Conservation (phyloP, 1,284 basidiomycete genomes). For the Boletus albobrunnescens region DNA sequence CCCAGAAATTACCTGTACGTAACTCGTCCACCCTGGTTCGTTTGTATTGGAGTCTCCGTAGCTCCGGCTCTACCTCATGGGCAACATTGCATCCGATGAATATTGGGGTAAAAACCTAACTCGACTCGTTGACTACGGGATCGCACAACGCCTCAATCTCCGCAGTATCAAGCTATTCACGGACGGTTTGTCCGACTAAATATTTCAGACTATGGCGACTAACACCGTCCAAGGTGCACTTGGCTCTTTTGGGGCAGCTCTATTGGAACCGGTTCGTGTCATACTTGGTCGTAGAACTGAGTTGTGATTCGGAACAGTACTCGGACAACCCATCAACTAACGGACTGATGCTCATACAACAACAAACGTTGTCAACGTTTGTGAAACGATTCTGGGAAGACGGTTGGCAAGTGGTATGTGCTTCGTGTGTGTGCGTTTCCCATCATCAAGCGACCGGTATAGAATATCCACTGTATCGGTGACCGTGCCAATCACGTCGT, state of each 20-base stretch:
- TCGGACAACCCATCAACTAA: constrained; percentile 67
- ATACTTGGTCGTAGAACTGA: neutral
- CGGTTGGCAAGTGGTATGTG: constrained; percentile 69
- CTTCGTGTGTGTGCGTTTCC: neutral
- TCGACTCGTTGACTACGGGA: constrained; percentile 58
- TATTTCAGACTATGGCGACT: constrained; percentile 1
- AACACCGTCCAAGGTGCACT: constrained; percentile 59
- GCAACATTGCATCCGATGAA: constrained; percentile 48
- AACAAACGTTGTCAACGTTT: constrained; percentile 49
- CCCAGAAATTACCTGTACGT: constrained; percentile 61
- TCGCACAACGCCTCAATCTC: constrained; percentile 62
- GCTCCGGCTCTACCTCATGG: constrained; percentile 81
- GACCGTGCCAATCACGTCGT: constrained; percentile 83
- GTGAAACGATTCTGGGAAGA: constrained; percentile 66
- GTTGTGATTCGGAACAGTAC: constrained; percentile 42
- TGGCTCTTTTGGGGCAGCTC: constrained; percentile 87
- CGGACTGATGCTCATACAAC: constrained; percentile 65
- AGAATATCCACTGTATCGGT: constrained; percentile 91
- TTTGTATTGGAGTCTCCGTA: constrained; percentile 25
- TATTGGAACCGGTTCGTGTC: constrained; percentile 58
- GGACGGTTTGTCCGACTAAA: constrained; percentile 48
- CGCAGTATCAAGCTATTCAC: constrained; percentile 81
- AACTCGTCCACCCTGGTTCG: neutral
- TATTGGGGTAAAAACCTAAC: constrained; percentile 68
- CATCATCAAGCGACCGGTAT: neutral